A percentile compares a stretch with the other conserved stretches of the same genome.
phyloP scores from a whole-genome alignment of 331 rosid species.

The Cucumis variabilis region DNA sequence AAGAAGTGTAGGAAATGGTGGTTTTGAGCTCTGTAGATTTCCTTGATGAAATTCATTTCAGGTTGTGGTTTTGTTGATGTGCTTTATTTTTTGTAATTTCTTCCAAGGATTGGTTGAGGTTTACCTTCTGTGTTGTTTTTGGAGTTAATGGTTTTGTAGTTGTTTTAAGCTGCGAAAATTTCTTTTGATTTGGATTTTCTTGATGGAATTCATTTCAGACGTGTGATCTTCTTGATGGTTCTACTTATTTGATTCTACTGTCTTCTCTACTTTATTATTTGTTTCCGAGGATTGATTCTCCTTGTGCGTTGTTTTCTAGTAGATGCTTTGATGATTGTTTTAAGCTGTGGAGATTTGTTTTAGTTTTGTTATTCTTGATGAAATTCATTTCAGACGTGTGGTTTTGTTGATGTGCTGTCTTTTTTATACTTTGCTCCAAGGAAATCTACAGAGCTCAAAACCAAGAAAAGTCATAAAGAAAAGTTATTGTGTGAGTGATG shows the following conservation, averaged over 20 bases:
- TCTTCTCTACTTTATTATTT: no score
- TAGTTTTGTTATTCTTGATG: neutral
- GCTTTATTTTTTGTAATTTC: no score
- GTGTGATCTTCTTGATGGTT: neutral
- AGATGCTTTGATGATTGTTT: neutral
- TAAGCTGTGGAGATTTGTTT: neutral
- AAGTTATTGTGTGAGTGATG: constrained; percentile 9
- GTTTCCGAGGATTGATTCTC: neutral
- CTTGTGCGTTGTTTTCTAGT: neutral
- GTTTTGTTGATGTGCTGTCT: neutral
- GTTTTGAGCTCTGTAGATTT: no score
- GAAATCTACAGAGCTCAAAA: no score
- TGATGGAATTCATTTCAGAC: neutral
- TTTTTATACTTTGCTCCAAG: neutral
- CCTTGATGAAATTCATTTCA: no score
- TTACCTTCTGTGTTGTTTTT: neutral
- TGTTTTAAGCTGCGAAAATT: neutral
- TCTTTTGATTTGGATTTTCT: neutral
- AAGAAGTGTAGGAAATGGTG: no score
- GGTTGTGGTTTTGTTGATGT: no score
- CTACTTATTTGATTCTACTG: no score
- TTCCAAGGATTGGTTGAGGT: no score
- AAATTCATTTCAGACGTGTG: neutral
- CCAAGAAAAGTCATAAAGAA: no score
- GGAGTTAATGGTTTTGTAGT: neutral